Evolutionary conservation across 805 yeast genomes (phyloP), one percentile per base, ranked within the genome.

Genomic region (Yarrowia osloensis): DNA sequence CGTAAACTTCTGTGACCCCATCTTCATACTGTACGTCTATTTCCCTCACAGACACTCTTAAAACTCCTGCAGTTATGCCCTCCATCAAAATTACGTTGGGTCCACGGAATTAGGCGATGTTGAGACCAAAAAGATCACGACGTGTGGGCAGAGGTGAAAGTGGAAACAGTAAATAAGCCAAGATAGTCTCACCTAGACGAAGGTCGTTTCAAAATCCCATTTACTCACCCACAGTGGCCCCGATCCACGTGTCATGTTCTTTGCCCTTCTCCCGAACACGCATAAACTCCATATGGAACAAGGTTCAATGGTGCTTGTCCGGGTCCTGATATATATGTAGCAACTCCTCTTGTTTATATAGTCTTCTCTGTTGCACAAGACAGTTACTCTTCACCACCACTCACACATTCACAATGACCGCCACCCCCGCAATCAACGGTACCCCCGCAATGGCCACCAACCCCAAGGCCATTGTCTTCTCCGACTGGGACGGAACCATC

Each of bases 401-500:
- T 28, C 19, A 17, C 21, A 47, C 55, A 50, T 28, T 13, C 54
- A 42, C 29, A 22, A 59, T 42, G 52, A 42, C 52, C n/a, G 52
- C 50, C 37, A 5, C 37, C 65, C 3, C 63, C 17, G 5, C 39
- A 29, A 31, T 44, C 13, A 29, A 29, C 39, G 39, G 50, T 26
- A 54, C 70, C 15, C 75, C 77, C 21, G 78, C 78, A 3, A 68
- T 76, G 57, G 67, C 68, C 22, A 74, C 77, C 37, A 68, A 73
- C 67, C 79, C 80, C 71, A 83, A 84, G 70, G 94, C 96, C 55
- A 91, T 95, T 73, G 89, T 95, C 49, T 95, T 95, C 81, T 90
- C 98, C 49, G 99, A 95, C 77, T 95, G 96, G 86, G 99, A 95
- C 76, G 99, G 99, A 31, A 95, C 99, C 1, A 95, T 95, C 70